Evolutionary conservation across 2,329 filamentous ascomycete species (phyloP).

Genomic region (Trichoderma endophyticum): DNA sequence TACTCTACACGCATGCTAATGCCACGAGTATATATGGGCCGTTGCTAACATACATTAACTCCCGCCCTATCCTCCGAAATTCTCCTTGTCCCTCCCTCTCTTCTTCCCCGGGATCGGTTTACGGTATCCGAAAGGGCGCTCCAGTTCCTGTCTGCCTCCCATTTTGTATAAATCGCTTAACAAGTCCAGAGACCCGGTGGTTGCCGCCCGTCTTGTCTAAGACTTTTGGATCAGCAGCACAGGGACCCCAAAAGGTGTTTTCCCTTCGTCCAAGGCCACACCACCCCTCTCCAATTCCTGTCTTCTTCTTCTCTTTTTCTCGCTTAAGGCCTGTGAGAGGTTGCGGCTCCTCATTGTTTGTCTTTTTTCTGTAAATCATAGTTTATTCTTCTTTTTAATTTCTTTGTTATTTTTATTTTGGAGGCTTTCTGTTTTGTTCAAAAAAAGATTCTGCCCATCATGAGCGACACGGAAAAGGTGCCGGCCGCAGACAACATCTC

Average conservation of each 20-base stretch:
- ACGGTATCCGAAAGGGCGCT: neutral
- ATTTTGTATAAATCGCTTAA: conserved; percentile 15
- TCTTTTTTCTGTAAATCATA: neutral
- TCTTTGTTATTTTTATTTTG: neutral
- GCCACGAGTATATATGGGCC: neutral
- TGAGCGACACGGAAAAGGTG: conserved; percentile 36
- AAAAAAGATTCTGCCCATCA: conserved; percentile 22
- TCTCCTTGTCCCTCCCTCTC: neutral
- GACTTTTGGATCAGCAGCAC: conserved; percentile 15
- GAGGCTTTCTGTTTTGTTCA: neutral
- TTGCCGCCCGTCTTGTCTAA: conserved; percentile 19
- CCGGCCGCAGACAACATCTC: conserved; percentile 29
- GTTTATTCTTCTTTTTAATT: neutral
- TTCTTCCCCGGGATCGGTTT: neutral
- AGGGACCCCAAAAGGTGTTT: neutral
- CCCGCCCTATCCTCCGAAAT: neutral
- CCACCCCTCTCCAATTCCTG: neutral
- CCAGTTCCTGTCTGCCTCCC: neutral
- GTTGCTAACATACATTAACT: neutral
- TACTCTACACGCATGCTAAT: neutral
- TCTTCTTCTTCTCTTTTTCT: neutral
- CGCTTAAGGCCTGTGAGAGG: conserved; percentile 13
- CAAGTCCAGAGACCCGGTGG: conserved; percentile 6
- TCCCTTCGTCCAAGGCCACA: conserved; percentile 5
- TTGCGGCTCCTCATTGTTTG: conserved; percentile 11